phyloP scores from a whole-genome alignment of 371 early-diverging fungal species.

The Syncephalastrum contaminatum region DNA sequence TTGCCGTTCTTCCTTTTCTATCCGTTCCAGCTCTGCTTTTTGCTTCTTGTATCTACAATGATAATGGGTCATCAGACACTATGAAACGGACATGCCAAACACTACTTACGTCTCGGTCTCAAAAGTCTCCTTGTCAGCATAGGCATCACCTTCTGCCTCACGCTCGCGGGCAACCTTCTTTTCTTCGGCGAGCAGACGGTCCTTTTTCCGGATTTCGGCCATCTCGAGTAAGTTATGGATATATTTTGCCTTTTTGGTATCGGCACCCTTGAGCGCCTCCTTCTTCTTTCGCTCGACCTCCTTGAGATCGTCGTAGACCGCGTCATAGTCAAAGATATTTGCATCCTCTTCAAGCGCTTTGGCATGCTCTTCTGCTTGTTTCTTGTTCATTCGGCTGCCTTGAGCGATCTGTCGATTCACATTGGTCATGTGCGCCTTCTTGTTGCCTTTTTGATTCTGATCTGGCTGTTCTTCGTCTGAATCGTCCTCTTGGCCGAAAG shows the following conservation, averaged over 20 bases:
- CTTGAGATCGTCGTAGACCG: conserved; percentile 84
- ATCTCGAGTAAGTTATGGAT: conserved; percentile 73
- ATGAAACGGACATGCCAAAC: background rate
- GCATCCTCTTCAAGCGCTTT: conserved; percentile 81
- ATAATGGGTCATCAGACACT: background rate
- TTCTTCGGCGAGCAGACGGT: conserved; percentile 80
- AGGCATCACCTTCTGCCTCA: conserved; percentile 55
- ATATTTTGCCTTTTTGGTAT: conserved; percentile 65
- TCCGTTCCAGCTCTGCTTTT: conserved; percentile 73
- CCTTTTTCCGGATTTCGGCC: conserved; percentile 80
- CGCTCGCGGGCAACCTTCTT: conserved; percentile 75
- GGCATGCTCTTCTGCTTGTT: conserved; percentile 52
- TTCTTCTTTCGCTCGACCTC: conserved; percentile 56
- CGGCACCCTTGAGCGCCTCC: conserved; percentile 37
- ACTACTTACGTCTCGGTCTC: conserved; percentile 74
- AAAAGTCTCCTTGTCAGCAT: conserved; percentile 78
- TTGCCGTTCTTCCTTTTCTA: conserved; percentile 80
- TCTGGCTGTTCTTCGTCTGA: conserved; percentile 14
- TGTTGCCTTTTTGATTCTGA: conserved; percentile 10
- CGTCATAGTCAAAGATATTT: conserved; percentile 89
- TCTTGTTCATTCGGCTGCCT: conserved; percentile 30
- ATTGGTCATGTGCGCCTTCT: conserved; percentile 18
- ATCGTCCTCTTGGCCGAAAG: conserved; percentile 27
- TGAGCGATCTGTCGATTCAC: conserved; percentile 38
- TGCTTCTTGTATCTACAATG: conserved; percentile 67